Base-by-base conservation (phyloP, 2,329 filamentous ascomycete genomes). In the Microthyrium microscopicum region DNA sequence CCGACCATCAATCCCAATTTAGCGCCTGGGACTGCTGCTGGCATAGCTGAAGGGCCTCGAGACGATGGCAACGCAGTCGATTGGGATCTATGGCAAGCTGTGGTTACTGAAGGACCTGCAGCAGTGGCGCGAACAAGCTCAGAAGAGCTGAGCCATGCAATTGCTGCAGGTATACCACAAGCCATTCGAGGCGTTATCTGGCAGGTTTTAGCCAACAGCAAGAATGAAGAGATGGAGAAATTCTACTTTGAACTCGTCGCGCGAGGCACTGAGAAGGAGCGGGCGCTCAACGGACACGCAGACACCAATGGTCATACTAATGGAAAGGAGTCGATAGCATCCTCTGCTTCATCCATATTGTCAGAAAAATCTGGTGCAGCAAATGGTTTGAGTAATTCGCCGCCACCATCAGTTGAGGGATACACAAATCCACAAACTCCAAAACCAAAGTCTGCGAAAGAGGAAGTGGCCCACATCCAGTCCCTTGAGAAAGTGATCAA, bases 151-250 rank as follows among this genome's bases (percentile, higher is more conserved):
- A 93, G 87, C 49, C 73, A 69, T 42, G 85, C 89, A 16, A 94
- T 98, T 45, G 81, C 87, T 31, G 80, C 77, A 25, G 89, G 89
- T 20, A 98, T 98, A 37, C 89, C 89, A 1, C 84, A 77, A 43
- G 87, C 85, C 3, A 93, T 98, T 40, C 76, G 89, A 38, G 91
- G 89, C n/a, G 89, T 98, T 3, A 85, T 98, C 32, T 98, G 89
- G 89, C 89, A 98, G 56, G 87, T 95, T 5, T 61, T 98, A 40
- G 84, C 89, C 3, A 83, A 93, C 50, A 94, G 85, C 58, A 92
- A 93, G 55, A 92, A 83, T 45, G 78, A 87, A 39, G 83, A 91
- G 28, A 61, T 98, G 13, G 89, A 98, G 55, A 58, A 65, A 12
- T 70, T 84, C n/a, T 98, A 95, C 57, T 71, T 68, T 41, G 84